These are phyloP conservation scores for Lichenothelia convexa DNA, from an alignment of 495 filamentous ascomycete genomes.

Conservation along the genomic window DNA sequence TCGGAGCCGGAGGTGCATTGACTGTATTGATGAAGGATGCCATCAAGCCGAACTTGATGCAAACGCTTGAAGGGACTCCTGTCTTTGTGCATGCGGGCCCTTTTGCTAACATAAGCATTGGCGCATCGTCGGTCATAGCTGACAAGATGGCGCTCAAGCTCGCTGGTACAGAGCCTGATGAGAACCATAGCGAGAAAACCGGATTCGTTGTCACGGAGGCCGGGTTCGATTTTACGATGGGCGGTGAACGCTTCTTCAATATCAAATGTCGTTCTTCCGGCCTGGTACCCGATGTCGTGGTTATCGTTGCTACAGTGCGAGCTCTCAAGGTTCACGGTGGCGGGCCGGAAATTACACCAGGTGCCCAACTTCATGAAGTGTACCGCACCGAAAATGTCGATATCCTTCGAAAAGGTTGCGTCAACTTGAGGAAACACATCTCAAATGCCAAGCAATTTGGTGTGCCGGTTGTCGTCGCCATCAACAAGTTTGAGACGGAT, in stretches of 20 bases:
- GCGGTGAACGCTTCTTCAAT: slow-evolving; percentile 98
- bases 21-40: slow-evolving; percentile 94
- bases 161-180: slow-evolving; percentile 86
- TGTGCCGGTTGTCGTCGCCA: slow-evolving; percentile 88
- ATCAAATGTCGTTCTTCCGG: slow-evolving; percentile 97
- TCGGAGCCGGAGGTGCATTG: slow-evolving; percentile 81
- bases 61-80: slow-evolving; percentile 89
- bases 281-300: slow-evolving; percentile 76
- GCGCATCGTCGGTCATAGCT: slow-evolving; percentile 82
- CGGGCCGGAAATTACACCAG: slow-evolving; percentile 77
- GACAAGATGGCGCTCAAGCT: slow-evolving; percentile 93
- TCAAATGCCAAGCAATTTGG: slow-evolving; percentile 73
- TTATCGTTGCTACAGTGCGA: slow-evolving; percentile 88
- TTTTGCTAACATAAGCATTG: slow-evolving; percentile 96
- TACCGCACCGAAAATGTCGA: slow-evolving; percentile 91
- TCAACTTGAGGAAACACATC: slow-evolving; percentile 91
- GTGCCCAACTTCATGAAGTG: slow-evolving; percentile 59
- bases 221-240: slow-evolving; percentile 99
- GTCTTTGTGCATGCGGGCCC: slow-evolving; percentile 95
- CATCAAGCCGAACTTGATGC: slow-evolving; percentile 97
- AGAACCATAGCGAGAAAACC: slow-evolving; percentile 64
- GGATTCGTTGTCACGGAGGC: slow-evolving; percentile 97
- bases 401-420: slow-evolving; percentile 68
- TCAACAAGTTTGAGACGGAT: slow-evolving; percentile 91
- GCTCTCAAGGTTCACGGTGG: slow-evolving; percentile 95